These are phyloP conservation scores for Sarocladium oryzae DNA, from an alignment of 2,329 filamentous ascomycete genomes.

Conservation along the genomic window DNA sequence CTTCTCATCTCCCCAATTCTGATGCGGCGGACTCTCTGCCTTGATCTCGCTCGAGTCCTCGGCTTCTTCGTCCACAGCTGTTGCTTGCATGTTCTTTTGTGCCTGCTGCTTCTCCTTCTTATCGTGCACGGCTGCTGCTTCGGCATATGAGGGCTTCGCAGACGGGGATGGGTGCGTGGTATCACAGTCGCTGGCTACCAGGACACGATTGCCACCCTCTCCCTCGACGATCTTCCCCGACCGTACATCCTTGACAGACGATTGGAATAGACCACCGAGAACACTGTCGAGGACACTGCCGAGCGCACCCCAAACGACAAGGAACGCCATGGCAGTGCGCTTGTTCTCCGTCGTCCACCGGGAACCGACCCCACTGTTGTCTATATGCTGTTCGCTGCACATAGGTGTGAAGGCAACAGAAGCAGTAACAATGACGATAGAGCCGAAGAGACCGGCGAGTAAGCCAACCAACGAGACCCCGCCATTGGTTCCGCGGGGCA, in stretches of 20 bases:
- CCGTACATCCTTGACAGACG: slow-evolving; percentile 75
- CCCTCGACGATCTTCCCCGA: slow-evolving; percentile 88
- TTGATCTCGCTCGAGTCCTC: slow-evolving; percentile 40
- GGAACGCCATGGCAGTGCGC: slow-evolving; percentile 41
- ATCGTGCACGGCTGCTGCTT: slow-evolving; percentile 27
- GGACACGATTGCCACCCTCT: slow-evolving; percentile 58
- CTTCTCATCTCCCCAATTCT: slow-evolving; percentile 32
- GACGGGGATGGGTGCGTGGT: not conserved
- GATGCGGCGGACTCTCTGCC: slow-evolving; percentile 37
- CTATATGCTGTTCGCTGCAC: slow-evolving; percentile 42
- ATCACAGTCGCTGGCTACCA: slow-evolving; percentile 31
- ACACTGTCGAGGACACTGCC: slow-evolving; percentile 85
- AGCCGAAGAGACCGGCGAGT: slow-evolving; percentile 65
- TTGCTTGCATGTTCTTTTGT: slow-evolving; percentile 25
- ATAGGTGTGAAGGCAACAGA: slow-evolving; percentile 64
- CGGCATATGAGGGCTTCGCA: not conserved
- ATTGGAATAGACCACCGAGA: slow-evolving; percentile 77
- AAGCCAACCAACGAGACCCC: slow-evolving; percentile 76
- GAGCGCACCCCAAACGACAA: slow-evolving; percentile 67
- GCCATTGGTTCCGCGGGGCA: slow-evolving; percentile 89
- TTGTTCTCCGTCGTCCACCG: slow-evolving; percentile 44
- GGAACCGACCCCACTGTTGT: slow-evolving; percentile 33
- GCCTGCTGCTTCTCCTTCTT: slow-evolving; percentile 39
- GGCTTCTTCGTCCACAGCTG: slow-evolving; percentile 28
- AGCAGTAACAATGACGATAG: slow-evolving; percentile 60